Evolutionary conservation across 2,329 filamentous ascomycete genomes (phyloP).

Genomic region (Cordyceps fumosorosea): DNA sequence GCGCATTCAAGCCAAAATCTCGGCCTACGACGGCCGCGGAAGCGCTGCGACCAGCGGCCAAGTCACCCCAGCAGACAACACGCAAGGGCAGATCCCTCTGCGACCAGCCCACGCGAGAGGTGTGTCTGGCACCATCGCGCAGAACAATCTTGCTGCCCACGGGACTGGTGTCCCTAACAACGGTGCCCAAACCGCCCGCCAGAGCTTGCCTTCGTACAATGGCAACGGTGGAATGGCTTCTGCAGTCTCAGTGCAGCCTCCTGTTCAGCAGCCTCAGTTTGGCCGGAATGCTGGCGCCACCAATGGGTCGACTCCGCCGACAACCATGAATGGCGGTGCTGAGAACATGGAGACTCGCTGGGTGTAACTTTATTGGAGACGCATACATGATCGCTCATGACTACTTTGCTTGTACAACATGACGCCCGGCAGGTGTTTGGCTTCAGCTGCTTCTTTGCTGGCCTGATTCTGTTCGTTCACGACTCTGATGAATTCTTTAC

Average conservation of each 20-base stretch:
- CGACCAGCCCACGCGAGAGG: conserved; percentile 38
- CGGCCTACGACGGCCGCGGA: conserved; percentile 47
- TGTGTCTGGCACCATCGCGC: conserved; percentile 26
- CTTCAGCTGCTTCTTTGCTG: conserved; percentile 5
- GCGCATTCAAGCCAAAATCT: conserved; percentile 85
- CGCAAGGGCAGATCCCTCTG: conserved; percentile 47
- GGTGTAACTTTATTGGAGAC: conserved; percentile 28
- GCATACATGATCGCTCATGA: conserved; percentile 19
- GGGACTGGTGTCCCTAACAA: conserved; percentile 28
- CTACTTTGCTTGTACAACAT: conserved; percentile 28
- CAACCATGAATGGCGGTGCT: conserved; percentile 20
- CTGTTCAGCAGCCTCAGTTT: conserved; percentile 14
- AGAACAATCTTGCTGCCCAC: conserved; percentile 16
- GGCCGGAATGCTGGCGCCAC: conserved; percentile 7
- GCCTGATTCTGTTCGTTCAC: conserved; percentile 28
- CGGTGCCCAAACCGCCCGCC: conserved; percentile 24
- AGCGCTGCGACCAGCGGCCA: conserved; percentile 41
- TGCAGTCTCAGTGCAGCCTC: conserved; percentile 20
- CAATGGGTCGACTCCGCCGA: conserved; percentile 19
- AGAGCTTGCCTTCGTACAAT: conserved; percentile 30
- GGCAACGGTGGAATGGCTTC: conserved; percentile 26
- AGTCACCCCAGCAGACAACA: conserved; percentile 45
- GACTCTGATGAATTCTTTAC: conserved; percentile 34
- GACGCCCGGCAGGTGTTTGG: conserved; percentile 17
- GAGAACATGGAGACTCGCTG: conserved; percentile 31